phyloP scores from a whole-genome alignment of 352 stramenopile genomes.

The Pythium guiyangense region DNA sequence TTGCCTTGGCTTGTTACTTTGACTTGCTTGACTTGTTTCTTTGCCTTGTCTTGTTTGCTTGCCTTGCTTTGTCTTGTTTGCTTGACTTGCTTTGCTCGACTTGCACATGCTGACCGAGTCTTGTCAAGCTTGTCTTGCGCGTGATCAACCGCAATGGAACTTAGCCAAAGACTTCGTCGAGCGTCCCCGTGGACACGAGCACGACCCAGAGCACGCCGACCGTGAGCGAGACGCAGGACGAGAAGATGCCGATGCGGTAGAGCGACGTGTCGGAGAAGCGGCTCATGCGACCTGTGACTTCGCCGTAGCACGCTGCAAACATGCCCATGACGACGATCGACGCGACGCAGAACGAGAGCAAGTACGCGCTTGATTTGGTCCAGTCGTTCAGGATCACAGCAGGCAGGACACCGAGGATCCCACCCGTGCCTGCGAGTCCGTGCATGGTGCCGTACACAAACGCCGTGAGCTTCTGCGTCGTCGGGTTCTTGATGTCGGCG shows the following conservation, averaged over 20 bases:
- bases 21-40: too few species aligned
- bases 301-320: slow-evolving; percentile 81
- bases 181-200: slow-evolving; percentile 55
- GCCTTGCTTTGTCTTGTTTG: too few species aligned
- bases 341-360: slow-evolving; percentile 80
- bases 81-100: too few species aligned
- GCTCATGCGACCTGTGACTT: slow-evolving; percentile 53
- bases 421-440: slow-evolving; percentile 67
- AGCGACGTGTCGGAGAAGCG: slow-evolving; percentile 53
- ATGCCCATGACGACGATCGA: slow-evolving; percentile 86
- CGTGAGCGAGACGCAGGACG: slow-evolving; percentile 51
- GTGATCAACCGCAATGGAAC: neutral
- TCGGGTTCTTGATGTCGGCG: slow-evolving; percentile 55
- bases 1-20: too few species aligned
- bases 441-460: slow-evolving; percentile 84
- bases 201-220: slow-evolving; percentile 73
- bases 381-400: slow-evolving; percentile 82
- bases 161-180: slow-evolving; percentile 69
- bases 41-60: too few species aligned
- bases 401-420: slow-evolving; percentile 79
- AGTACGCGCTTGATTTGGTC: slow-evolving; percentile 67
- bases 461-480: slow-evolving; percentile 62
- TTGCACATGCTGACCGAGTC: too few species aligned
- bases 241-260: slow-evolving; percentile 61
- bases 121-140: too few species aligned